Evolutionary conservation across 495 filamentous ascomycete genomes (phyloP).

Genomic region (Articulospora tetracladia): DNA sequence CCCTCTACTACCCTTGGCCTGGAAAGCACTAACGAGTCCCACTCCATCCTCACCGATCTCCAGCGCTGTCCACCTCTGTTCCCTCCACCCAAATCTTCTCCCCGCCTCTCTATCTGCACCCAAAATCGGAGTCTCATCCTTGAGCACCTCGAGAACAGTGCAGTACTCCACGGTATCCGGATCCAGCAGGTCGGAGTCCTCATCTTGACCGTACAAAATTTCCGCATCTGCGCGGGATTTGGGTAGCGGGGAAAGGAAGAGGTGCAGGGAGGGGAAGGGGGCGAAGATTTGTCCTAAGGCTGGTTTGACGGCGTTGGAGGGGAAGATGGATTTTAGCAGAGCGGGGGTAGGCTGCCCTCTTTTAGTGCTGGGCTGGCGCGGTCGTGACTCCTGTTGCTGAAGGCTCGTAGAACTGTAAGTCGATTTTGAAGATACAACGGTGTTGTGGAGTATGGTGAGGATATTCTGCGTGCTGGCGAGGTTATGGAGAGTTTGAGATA

Average conservation of each 20-base stretch:
- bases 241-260: constrained; percentile 17
- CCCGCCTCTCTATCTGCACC: not conserved
- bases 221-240: constrained; percentile 20
- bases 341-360: not conserved
- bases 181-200: not conserved
- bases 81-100: constrained; percentile 17
- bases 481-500: constrained; percentile 15
- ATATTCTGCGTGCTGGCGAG: constrained; percentile 12
- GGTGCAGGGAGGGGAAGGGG: constrained; percentile 21
- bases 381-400: not conserved
- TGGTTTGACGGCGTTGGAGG: constrained; percentile 15
- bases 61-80: constrained; percentile 18
- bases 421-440: constrained; percentile 4
- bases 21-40: constrained; percentile 11
- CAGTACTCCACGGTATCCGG: constrained; percentile 5
- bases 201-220: constrained; percentile 9
- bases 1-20: constrained; percentile 9
- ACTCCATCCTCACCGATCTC: constrained; percentile 7
- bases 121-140: constrained; percentile 21
- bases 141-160: constrained; percentile 21
- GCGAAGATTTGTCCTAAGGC: constrained; percentile 19
- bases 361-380: not conserved
- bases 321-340: constrained; percentile 7
- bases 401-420: not conserved
- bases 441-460: constrained; percentile 25